phyloP scores from a whole-genome alignment of 2,329 filamentous ascomycete genomes.

The Tolypocladium album region DNA sequence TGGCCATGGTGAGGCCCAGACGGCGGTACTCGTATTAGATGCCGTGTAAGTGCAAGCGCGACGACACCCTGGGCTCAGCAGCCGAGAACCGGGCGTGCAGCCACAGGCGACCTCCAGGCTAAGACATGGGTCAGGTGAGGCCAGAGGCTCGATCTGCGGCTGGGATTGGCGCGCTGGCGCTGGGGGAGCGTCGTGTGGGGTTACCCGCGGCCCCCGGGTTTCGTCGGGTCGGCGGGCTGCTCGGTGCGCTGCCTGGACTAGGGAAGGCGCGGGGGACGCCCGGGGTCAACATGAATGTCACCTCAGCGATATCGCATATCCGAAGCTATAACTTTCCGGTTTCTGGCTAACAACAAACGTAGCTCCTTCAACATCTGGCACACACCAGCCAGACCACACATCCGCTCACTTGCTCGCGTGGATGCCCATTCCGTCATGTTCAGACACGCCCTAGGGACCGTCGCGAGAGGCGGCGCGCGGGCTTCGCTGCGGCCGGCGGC shows the following conservation, averaged over 20 bases:
- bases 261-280: background rate
- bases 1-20: background rate
- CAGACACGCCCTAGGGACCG: constrained; percentile 18
- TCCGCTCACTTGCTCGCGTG: background rate
- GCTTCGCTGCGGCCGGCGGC: constrained; percentile 14
- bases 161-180: background rate
- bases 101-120: background rate
- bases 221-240: background rate
- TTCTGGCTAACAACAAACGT: constrained; percentile 6
- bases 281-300: background rate
- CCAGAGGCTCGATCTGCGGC: background rate
- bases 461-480: constrained; percentile 11
- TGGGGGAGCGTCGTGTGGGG: background rate
- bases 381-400: background rate
- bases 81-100: background rate
- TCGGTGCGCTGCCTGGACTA: constrained; percentile 1
- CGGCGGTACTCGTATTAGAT: background rate
- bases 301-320: constrained; percentile 7
- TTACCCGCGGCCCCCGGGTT: background rate
- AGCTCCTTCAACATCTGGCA: constrained; percentile 6
- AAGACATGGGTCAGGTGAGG: background rate
- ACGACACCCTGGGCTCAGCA: background rate
- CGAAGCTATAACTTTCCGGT: background rate
- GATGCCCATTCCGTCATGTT: constrained; percentile 13
- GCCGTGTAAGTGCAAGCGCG: background rate